phyloP scores from a whole-genome alignment of 2,329 filamentous ascomycete species.

The Verticillium zaregamsianum region DNA sequence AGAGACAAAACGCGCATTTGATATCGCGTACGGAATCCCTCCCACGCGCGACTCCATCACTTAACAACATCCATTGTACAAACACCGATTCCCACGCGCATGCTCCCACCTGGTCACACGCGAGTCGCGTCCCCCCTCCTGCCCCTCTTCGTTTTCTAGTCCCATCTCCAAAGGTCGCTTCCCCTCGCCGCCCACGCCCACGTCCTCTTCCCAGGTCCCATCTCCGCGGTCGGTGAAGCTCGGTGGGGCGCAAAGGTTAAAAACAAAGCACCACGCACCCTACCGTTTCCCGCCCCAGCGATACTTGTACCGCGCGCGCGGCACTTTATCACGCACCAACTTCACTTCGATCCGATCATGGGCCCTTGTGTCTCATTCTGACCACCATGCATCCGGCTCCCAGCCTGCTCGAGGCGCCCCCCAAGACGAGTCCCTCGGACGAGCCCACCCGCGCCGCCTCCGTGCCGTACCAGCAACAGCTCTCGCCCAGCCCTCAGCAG shows the following conservation, averaged over 20 bases:
- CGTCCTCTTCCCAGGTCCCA: constrained; percentile 3
- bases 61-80: not conserved
- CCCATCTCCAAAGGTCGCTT: constrained; percentile 9
- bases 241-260: constrained; percentile 12
- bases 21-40: not conserved
- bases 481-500: constrained; percentile 14
- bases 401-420: constrained; percentile 28
- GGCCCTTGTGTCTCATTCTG: not conserved
- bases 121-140: not conserved
- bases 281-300: not conserved
- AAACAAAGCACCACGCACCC: not conserved
- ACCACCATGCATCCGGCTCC: constrained; percentile 34
- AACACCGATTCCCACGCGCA: not conserved
- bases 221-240: constrained; percentile 15
- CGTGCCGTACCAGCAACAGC: constrained; percentile 9
- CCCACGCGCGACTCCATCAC: not conserved
- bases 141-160: not conserved
- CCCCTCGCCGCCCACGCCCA: constrained; percentile 14
- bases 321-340: not conserved
- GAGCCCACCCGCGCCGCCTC: constrained; percentile 15
- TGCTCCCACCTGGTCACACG: not conserved
- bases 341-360: constrained; percentile 1
- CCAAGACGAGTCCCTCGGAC: constrained; percentile 17
- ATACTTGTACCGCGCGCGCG: not conserved
- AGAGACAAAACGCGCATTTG: not conserved